A percentile compares a stretch with the other conserved stretches of the same genome.
Conservation (phyloP, 192 early-diverging fungal genomes). For the Coemansia erecta region DNA sequence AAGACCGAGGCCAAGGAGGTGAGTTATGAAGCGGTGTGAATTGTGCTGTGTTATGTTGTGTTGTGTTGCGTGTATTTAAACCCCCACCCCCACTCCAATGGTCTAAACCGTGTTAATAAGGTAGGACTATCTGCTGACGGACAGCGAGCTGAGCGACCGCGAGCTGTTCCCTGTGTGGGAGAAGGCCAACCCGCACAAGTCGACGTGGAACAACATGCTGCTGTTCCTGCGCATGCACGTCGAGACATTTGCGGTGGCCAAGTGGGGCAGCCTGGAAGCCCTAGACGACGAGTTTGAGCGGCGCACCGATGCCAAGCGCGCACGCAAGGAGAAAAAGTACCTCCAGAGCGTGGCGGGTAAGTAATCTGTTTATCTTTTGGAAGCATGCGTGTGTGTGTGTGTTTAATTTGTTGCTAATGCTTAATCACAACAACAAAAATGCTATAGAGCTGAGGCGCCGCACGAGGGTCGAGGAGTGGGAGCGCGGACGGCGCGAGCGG, state of each 20-base stretch:
- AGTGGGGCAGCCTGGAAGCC: constrained; percentile 84
- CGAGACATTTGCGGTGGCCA: constrained; percentile 89
- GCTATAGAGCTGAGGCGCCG: constrained; percentile 73
- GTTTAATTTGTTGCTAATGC: too few species aligned
- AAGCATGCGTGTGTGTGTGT: too few species aligned
- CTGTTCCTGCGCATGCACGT: constrained; percentile 84
- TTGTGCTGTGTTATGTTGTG: too few species aligned
- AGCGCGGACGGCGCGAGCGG: constrained; percentile 43
- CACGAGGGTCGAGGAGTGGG: constrained; percentile 73
- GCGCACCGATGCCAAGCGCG: constrained; percentile 72
- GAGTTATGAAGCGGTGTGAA: constrained; percentile 7
- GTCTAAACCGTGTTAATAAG: too few species aligned
- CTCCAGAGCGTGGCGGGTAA: constrained; percentile 69
- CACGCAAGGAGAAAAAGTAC: constrained; percentile 82
- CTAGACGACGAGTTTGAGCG: constrained; percentile 87
- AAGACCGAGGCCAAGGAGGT: constrained; percentile 92
- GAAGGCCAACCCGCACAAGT: constrained; percentile 91
- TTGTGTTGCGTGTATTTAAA: too few species aligned
- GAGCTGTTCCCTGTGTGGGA: constrained; percentile 78
- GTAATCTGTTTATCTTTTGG: neutral
- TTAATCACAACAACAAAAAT: too few species aligned
- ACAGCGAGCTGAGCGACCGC: constrained; percentile 86
- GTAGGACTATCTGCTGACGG: constrained; percentile 91
- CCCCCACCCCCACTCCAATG: too few species aligned
- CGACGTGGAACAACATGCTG: constrained; percentile 97